Evolutionary conservation across 495 filamentous ascomycete species (phyloP), one percentile per base, ranked within the genome.

Genomic region (Xylaria intraflava): DNA sequence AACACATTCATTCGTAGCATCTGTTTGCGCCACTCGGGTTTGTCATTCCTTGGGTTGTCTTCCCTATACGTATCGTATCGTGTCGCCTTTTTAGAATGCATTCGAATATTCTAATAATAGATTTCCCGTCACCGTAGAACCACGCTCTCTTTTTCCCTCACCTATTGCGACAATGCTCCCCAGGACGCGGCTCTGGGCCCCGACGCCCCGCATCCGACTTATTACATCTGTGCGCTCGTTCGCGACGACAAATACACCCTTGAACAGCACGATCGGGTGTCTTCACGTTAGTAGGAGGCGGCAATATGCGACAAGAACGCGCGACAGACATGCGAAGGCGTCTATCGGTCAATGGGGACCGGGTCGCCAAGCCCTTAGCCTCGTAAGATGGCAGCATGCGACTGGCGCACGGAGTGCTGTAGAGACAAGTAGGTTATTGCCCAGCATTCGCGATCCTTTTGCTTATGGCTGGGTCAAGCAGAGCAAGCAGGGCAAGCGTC

Each of bases 141-240:
- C 16, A 22, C 6, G 2, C 14, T 30, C 14, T 39, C 29, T 1
- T 5, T 12, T 30, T 27, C 10, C 6, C n/a, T 17, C 8, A 11
- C 42, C 20, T 39, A 7, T 9, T 29, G 16, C 22, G 42, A 46
- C 51, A 12, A 22, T 33, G 4, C 42, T 39, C 16, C 33, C 40
- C 20, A 56, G 46, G 17, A 56, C 51, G 53, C 53, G 53, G 23
- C 46, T 50, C 47, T 39, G 46, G 3, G 51, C 30, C 31, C 46
- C 22, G 31, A 50, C 23, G 24, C 20, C 40, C 1, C 38, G 39
- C 6, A 19, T 17, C 27, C 46, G 31, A 56, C 23, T 50, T 17
- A 45, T 56, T 22, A 31, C 26, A 16, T 42, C 39, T 27, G n/a
- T 41, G 41, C 45, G 53, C 36, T 36, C 20, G 30, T 44, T 41